These are phyloP conservation scores for Nematocida sp. DNA, from an alignment of 371 early-diverging fungal species.

Conservation along the genomic window DNA sequence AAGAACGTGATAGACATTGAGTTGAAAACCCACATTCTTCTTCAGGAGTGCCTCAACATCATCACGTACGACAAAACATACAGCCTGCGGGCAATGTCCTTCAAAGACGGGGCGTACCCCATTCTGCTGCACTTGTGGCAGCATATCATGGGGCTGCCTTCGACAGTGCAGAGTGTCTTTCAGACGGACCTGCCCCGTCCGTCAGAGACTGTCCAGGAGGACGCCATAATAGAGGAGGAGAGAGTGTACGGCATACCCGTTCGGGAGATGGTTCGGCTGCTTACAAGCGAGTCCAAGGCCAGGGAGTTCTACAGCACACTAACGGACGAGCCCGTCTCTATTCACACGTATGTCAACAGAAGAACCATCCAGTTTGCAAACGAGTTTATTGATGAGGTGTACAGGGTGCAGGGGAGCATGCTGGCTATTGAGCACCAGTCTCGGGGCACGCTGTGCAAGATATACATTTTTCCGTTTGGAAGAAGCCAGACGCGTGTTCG, in stretches of 20 bases:
- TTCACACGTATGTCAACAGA: constrained; percentile 40
- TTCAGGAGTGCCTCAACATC: constrained; percentile 40
- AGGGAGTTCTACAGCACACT: constrained; percentile 22
- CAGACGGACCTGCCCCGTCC: constrained; percentile 45
- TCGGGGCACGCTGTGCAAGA: constrained; percentile 38
- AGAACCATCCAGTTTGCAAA: constrained; percentile 48
- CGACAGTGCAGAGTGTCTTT: not conserved
- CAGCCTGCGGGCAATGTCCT: constrained; percentile 33
- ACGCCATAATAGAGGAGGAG: constrained; percentile 16
- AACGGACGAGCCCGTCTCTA: constrained; percentile 8
- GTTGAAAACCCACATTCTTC: constrained; percentile 27
- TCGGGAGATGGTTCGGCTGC: not conserved
- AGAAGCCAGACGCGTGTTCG: constrained; percentile 1
- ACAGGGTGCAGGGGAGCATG: not conserved
- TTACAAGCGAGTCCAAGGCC: not conserved
- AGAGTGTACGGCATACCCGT: constrained; percentile 20
- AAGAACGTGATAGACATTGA: constrained; percentile 26
- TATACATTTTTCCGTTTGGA: not conserved
- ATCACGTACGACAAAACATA: constrained; percentile 52
- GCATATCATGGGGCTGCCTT: not conserved
- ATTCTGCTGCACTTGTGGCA: constrained; percentile 31
- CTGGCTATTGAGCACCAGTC: constrained; percentile 41
- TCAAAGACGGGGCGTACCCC: constrained; percentile 33
- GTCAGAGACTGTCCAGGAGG: constrained; percentile 18
- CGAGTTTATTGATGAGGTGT: constrained; percentile 47